Base-by-base conservation (phyloP, 768 basidiomycete species). In the Pilatotrama ljubarskyi region DNA sequence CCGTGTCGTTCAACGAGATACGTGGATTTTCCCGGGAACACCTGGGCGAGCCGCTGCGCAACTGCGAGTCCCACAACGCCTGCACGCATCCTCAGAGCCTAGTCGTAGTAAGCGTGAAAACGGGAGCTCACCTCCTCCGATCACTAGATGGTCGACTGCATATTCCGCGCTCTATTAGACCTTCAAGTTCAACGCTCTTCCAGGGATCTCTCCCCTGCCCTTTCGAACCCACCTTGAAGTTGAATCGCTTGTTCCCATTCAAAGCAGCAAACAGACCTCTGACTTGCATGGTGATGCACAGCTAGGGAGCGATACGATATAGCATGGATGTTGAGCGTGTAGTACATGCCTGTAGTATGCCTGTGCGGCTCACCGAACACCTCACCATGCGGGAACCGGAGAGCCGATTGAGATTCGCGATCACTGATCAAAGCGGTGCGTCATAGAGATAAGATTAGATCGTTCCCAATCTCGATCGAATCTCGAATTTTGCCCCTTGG, bases 51-150 rank as follows among this genome's bases (percentile, higher is more conserved):
- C 5, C 83, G 80, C 59, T 90, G 86, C 0, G 93, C 92, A 50
- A 96, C 82, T 0, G 94, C 91, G 36, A 99, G 80, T 0, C 96
- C 96, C 15, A 95, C 81, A 0, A 91, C 86, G 55, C 93, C 89
- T 91, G 58, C 9, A 40, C n/a, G 18, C 11, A 43, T 32, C 5
- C 20, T 41, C 5, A 49, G 43, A 35, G 7, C 5, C 22, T 3
- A 7, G 3, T 13, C 14, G 4, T 17, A 0, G 15, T 11, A n/a
- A 5, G 11, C 36, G 9, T n/a, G 0, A n/a, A 2, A 26, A 26
- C 35, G 32, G 18, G 15, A 50, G 43, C 73, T 64, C 64, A 84
- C 94, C 96, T 76, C 88, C 96, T 11, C 96, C 96, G 22, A 98
- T 79, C 15, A 98, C 82, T 22, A 97, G 76, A 71, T 90, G 87